Percentiles rank a stretch among this genome's conserved stretches.
Evolutionary conservation across 2,329 filamentous ascomycete genomes (phyloP).

Genomic region (Penicillium palitans): DNA sequence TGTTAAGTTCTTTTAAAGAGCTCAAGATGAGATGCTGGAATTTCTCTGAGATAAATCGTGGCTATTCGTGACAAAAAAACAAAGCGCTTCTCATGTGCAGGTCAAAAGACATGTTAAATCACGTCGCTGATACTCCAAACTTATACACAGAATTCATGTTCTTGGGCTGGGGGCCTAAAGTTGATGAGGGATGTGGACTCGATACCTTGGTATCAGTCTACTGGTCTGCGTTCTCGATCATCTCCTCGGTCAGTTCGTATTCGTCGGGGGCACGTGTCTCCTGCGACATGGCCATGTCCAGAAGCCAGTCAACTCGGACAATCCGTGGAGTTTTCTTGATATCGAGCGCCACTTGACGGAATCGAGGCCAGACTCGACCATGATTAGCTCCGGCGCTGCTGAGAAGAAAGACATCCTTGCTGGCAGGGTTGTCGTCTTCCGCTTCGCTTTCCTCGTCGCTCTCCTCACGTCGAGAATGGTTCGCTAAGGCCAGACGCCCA

Average conservation of each 20-base stretch:
- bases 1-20: slow-evolving; percentile 87
- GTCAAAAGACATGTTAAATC: slow-evolving; percentile 8
- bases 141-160: slow-evolving; percentile 8
- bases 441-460: slow-evolving; percentile 47
- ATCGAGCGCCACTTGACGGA: slow-evolving; percentile 73
- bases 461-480: slow-evolving; percentile 59
- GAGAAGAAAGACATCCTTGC: slow-evolving; percentile 79
- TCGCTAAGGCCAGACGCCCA: slow-evolving; percentile 68
- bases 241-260: slow-evolving; percentile 51
- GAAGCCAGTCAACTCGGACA: slow-evolving; percentile 82
- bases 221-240: slow-evolving; percentile 25
- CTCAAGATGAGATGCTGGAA: slow-evolving; percentile 11
- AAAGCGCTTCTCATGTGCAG: slow-evolving; percentile 15
- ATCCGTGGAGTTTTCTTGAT: slow-evolving; percentile 79
- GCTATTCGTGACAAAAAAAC: slow-evolving; percentile 26
- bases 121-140: slow-evolving; percentile 5
- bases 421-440: slow-evolving; percentile 61
- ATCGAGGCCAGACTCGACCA: slow-evolving; percentile 73
- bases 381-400: slow-evolving; percentile 68
- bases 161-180: neutral
- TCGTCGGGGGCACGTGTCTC: slow-evolving; percentile 66
- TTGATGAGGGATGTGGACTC: neutral
- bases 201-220: slow-evolving; percentile 11
- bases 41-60: slow-evolving; percentile 20
- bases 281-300: slow-evolving; percentile 88